Conservation (phyloP, 768 basidiomycete genomes). For the Coprinopsis strossmayeri region DNA sequence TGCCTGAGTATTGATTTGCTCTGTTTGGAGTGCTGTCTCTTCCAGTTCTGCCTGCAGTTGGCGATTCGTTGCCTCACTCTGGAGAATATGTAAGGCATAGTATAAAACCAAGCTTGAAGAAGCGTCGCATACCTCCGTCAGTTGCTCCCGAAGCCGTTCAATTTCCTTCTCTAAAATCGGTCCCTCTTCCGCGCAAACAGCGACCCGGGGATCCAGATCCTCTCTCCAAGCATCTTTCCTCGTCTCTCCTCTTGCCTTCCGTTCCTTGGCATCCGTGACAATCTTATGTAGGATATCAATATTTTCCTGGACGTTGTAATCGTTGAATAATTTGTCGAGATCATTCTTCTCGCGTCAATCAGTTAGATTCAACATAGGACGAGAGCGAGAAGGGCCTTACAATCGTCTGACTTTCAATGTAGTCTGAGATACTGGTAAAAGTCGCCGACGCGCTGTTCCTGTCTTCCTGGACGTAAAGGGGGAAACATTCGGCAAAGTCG, state of each 20-base stretch:
- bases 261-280: constrained; percentile 59
- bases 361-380: no score
- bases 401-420: constrained; percentile 60
- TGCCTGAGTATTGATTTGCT: constrained; percentile 39
- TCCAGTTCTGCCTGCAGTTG: constrained; percentile 42
- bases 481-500: constrained; percentile 60
- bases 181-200: constrained; percentile 56
- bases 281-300: constrained; percentile 66
- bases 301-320: constrained; percentile 61
- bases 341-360: no score
- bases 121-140: constrained; percentile 30
- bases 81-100: background rate
- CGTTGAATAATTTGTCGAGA: constrained; percentile 61
- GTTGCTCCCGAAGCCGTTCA: constrained; percentile 28
- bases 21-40: constrained; percentile 37
- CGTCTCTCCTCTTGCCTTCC: constrained; percentile 40
- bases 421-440: constrained; percentile 61
- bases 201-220: constrained; percentile 54
- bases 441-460: constrained; percentile 54
- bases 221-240: constrained; percentile 60
- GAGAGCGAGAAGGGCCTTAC: constrained; percentile 23
- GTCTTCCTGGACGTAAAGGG: constrained; percentile 59
- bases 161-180: constrained; percentile 47
- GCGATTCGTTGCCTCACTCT: constrained; percentile 58
- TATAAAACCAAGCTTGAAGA: background rate